phyloP scores from a whole-genome alignment of 2,329 filamentous ascomycete genomes.

The Penicillium griseofulvum region DNA sequence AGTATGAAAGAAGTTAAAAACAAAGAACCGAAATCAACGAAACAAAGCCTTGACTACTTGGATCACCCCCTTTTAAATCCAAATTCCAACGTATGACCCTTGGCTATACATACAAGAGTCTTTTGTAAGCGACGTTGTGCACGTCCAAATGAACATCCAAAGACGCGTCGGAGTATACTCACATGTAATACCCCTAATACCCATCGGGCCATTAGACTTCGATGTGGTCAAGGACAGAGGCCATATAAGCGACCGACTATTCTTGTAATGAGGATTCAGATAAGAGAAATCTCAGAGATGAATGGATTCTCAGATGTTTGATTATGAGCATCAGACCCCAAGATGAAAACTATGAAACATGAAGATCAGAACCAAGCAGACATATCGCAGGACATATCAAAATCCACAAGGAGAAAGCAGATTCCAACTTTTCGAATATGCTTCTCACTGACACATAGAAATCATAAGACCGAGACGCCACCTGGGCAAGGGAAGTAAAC shows the following conservation, averaged over 20 bases:
- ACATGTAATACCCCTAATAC: neutral
- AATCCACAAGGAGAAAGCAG: neutral
- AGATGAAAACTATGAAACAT: neutral
- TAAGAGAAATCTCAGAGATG: neutral
- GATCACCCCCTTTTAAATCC: neutral
- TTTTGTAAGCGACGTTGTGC: too few relatives aligned
- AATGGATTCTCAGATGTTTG: neutral
- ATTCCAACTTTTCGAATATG: neutral
- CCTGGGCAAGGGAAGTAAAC: neutral
- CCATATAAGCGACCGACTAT: neutral
- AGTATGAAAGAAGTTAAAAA: neutral
- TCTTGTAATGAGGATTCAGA: neutral
- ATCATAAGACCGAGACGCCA: conserved; percentile 2
- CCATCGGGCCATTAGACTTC: neutral
- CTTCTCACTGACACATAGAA: conserved; percentile 1
- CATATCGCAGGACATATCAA: neutral
- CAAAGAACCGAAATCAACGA: neutral
- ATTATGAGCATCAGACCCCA: neutral
- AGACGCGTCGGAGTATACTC: neutral
- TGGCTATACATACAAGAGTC: too few relatives aligned
- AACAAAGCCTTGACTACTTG: neutral
- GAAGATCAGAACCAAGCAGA: neutral
- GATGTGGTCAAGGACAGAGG: neutral
- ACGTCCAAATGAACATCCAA: neutral
- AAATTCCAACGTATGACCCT: neutral